Conservation (phyloP, 1,284 basidiomycete species). For the Trametes polyzona region DNA sequence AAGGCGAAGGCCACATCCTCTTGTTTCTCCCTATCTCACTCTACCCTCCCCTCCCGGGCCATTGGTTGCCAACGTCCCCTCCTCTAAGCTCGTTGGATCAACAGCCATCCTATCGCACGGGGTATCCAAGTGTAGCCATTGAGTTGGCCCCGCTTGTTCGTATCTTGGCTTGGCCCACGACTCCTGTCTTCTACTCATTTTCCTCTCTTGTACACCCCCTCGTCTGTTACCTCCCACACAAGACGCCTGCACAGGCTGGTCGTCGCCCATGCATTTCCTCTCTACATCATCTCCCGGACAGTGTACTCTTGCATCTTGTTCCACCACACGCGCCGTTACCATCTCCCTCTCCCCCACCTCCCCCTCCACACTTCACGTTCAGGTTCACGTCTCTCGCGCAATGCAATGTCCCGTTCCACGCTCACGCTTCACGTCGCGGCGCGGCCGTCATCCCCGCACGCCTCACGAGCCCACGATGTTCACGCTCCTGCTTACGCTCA, state of each 20-base stretch:
- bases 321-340: slow-evolving; percentile 11
- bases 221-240: slow-evolving; percentile 5
- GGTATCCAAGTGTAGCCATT: background rate
- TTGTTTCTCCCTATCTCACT: slow-evolving; percentile 11
- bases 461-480: slow-evolving; percentile 1
- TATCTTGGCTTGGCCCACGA: background rate
- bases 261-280: slow-evolving; percentile 20
- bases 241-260: slow-evolving; percentile 24
- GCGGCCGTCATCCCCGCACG: background rate
- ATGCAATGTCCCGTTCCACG: slow-evolving; percentile 11
- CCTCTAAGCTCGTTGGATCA: slow-evolving; percentile 4
- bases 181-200: background rate
- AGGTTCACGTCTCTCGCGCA: slow-evolving; percentile 9
- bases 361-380: slow-evolving; percentile 14
- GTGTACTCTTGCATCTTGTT: slow-evolving; percentile 28
- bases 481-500: background rate
- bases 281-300: slow-evolving; percentile 19
- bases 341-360: no score
- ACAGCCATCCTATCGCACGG: background rate
- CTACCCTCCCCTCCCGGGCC: slow-evolving; percentile 17
- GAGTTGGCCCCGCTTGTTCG: background rate
- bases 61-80: slow-evolving; percentile 9
- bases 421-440: slow-evolving; percentile 6
- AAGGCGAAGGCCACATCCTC: slow-evolving; percentile 21
- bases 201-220: background rate